Conservation (phyloP, 2,329 filamentous ascomycete species). For the Trichoderma atrobrunneum region DNA sequence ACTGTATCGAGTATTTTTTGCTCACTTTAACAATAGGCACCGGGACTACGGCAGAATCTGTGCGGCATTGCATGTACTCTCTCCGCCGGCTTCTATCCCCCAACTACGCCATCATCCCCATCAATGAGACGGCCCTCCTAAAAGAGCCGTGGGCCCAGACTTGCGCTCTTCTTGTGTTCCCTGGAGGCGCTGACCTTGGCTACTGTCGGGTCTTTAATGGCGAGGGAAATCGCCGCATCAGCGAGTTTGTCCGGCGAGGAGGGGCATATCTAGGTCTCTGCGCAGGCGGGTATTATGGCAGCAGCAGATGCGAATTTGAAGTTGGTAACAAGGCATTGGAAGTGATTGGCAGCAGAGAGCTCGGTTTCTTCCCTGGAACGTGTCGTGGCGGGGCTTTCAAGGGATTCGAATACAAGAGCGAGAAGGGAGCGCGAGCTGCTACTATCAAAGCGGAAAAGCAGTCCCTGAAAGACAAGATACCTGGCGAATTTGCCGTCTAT, state of each 20-base stretch:
- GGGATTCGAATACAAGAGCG: slow-evolving; percentile 88
- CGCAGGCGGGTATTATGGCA: slow-evolving; percentile 91
- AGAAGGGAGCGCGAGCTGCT: slow-evolving; percentile 74
- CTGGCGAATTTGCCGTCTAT: slow-evolving; percentile 69
- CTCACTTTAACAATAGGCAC: slow-evolving; percentile 53
- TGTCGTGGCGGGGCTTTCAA: slow-evolving; percentile 84
- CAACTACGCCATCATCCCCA: slow-evolving; percentile 87
- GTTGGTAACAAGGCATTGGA: slow-evolving; percentile 74
- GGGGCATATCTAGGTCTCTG: slow-evolving; percentile 89
- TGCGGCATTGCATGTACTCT: slow-evolving; percentile 83
- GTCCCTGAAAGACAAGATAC: slow-evolving; percentile 54
- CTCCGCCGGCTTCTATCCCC: slow-evolving; percentile 82
- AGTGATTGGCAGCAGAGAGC: slow-evolving; percentile 79
- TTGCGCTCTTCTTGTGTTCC: slow-evolving; percentile 86
- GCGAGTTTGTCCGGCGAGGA: slow-evolving; percentile 79
- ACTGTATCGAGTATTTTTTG: neutral
- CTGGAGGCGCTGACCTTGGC: slow-evolving; percentile 88
- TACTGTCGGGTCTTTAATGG: slow-evolving; percentile 90
- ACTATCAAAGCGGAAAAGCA: slow-evolving; percentile 62
- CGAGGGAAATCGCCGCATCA: slow-evolving; percentile 78
- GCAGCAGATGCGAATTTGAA: slow-evolving; percentile 82
- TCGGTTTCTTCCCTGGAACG: slow-evolving; percentile 82
- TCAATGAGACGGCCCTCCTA: slow-evolving; percentile 73
- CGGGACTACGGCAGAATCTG: slow-evolving; percentile 83
- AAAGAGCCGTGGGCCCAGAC: slow-evolving; percentile 89